Evolutionary conservation across 75 land plant species (phyloP), one percentile per base, ranked within the genome.

Genomic region (Cupressus sempervirens): DNA sequence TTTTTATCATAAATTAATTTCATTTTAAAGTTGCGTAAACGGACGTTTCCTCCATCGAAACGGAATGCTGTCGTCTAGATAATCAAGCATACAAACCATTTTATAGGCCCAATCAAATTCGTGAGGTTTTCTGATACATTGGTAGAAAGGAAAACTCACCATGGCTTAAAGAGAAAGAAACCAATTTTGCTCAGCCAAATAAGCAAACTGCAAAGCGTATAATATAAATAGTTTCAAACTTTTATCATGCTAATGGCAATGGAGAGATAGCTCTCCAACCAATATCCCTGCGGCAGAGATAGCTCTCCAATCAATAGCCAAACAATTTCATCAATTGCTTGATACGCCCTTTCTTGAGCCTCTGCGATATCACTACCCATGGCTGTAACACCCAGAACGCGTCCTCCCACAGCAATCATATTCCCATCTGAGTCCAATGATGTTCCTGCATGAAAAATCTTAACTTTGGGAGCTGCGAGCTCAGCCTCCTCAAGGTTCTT

Each of bases 271-370:
- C n/a, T n/a, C n/a, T n/a, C n/a, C n/a, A n/a, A n/a, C n/a, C n/a
- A n/a, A n/a, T n/a, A n/a, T n/a, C n/a, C n/a, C n/a, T n/a, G n/a
- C n/a, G n/a, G n/a, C n/a, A n/a, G n/a, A n/a, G n/a, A n/a, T 86
- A 14, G 97, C 98, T 85, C 98, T 93, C 98, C 99, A 96, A 26
- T 98, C 98, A 73, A 98, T 98, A 90, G 93, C 99, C 99, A 96
- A 73, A 88, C 83, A n/a, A 98, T 89, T 54, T 80, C 86, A 84
- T 95, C 94, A 15, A 94, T 93, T 7, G 94, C 98, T 43, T 84
- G 90, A 75, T 98, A 98, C 43, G 95, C 98, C 84, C 91, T 88
- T 13, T 90, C 88, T 32, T 94, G 89, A 26, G 99, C 98, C 54
- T 96, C 95, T 83, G 87, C 90, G 26, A 98, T 87, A 84, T 96